Evolutionary conservation across 2,329 filamentous ascomycete species (phyloP), one percentile per base, ranked within the genome.

Genomic region (Zalaria obscura): DNA sequence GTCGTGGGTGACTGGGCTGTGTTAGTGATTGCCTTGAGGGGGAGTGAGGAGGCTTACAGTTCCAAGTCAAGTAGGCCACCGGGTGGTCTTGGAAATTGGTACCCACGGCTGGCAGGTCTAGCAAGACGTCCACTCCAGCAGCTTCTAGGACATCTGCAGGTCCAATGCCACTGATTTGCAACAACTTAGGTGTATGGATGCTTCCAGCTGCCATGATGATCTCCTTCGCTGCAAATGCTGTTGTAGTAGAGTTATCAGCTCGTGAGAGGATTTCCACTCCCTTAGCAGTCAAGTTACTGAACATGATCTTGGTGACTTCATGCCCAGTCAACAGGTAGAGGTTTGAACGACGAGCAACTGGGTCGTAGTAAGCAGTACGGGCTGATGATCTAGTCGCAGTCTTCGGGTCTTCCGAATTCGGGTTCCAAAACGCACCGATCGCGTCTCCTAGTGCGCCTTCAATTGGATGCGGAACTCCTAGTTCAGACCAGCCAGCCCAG

Each of bases 151-250:
- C 41, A 5, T 27, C 40, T 35, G 34, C 35, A 41, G 38, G 45
- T 41, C 18, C 43, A 3, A 37, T 26, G 3, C 60, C 61, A 18
- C 58, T 61, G 32, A 52, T 47, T 38, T 63, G 57, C 6, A 63
- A 52, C 5, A 63, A 40, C 5, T 53, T 48, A 0, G 60, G 55
- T 3, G 58, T 57, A 40, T 53, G 46, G 5, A 61, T 50, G 1
- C 58, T 51, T 9, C 61, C 60, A 26, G 59, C 58, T 9, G 57
- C 53, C 3, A 63, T 41, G 25, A 63, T 55, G 27, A 63, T 53
- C 44, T 63, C 60, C 34, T 47, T 41, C 26, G 47, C 45, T 2
- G 43, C 47, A 9, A 4, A 34, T 2, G 40, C 36, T 31, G 36
- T 39, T 10, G 35, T 29, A 10, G 40, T 42, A 36, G 28, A 35